A percentile compares a stretch with the other conserved stretches of the same genome.
These are phyloP conservation scores for Colletotrichum musae DNA, from an alignment of 2,329 filamentous ascomycete genomes.

Conservation along the genomic window DNA sequence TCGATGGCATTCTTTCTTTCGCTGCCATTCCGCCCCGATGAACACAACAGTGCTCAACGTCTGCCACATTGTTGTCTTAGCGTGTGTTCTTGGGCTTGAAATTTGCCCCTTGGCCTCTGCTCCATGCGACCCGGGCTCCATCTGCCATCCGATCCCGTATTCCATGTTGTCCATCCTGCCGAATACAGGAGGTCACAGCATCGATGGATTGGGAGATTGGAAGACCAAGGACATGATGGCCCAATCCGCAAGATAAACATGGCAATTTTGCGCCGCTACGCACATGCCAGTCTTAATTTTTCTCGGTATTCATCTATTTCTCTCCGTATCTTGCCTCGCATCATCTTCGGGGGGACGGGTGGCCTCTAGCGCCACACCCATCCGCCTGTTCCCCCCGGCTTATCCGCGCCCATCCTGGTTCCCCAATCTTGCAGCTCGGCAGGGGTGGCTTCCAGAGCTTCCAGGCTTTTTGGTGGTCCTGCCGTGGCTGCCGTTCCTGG, in stretches of 20 bases:
- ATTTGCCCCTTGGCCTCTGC: slow-evolving; percentile 25
- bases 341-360: slow-evolving; percentile 10
- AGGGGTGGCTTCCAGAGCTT: slow-evolving; percentile 28
- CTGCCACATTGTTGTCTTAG: not conserved
- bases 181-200: slow-evolving; percentile 17
- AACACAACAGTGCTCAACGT: not conserved
- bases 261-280: slow-evolving; percentile 15
- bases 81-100: slow-evolving; percentile 3
- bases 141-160: not conserved
- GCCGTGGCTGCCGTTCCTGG: slow-evolving; percentile 33
- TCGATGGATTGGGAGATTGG: not conserved
- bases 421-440: slow-evolving; percentile 33
- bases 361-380: slow-evolving; percentile 27
- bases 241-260: slow-evolving; percentile 1
- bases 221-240: not conserved
- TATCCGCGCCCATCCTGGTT: slow-evolving; percentile 31
- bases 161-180: slow-evolving; percentile 11
- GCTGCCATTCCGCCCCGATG: slow-evolving; percentile 24
- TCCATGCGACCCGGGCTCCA: slow-evolving; percentile 3
- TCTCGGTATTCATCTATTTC: slow-evolving; percentile 16
- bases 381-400: slow-evolving; percentile 3
- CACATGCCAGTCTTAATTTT: slow-evolving; percentile 34
- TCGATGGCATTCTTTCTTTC: slow-evolving; percentile 33
- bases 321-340: slow-evolving; percentile 21
- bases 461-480: slow-evolving; percentile 31